Evolutionary conservation across 2,329 filamentous ascomycete genomes (phyloP), one percentile per base, ranked within the genome.

Genomic region (Neoascochyta sp.): DNA sequence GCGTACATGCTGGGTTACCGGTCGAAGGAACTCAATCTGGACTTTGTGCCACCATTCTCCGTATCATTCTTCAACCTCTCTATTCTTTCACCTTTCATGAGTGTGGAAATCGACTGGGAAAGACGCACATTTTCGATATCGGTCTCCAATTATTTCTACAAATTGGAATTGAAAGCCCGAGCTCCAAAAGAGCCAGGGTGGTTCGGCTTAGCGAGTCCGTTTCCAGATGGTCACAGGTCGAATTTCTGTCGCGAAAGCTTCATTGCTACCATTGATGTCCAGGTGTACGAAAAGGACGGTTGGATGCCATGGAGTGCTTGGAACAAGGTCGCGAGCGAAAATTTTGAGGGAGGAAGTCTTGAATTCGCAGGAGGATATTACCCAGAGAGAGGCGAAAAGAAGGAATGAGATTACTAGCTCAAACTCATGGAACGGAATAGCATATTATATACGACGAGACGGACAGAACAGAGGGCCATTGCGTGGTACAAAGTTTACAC

Each of bases 311-410:
- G 50, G 16, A 44, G 48, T 32, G 33, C 16, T 14, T 73, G 69
- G 69, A 53, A 47, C 27, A 39, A 64, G 37, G 42, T 68, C 1
- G 50, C 54, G 27, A 57, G 53, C 35, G 66, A 68, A 26, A 46
- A 30, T 22, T 72, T 71, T 39, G 59, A 67, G 26, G 48, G 54
- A 8, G 66, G 57, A 15, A 68, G 68, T 50, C 34, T 74, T 33
- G 70, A 73, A 38, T 73, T 72, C 57, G 70, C 69, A 1, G 70
- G 66, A 1, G 65, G 49, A 1, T 73, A 68, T 42, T 72, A 69
- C 52, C 61, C 62, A 5, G 61, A 57, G 16, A 58, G 60, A 22
- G 68, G 67, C 3, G 42, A 64, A 32, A 54, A 57, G 14, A 59
- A 57, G 28, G 49, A 64, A 25, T 65, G 39, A 57, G 13, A 16